Evolutionary conservation across 345 rosid genomes (phyloP), one percentile per base, ranked within the genome.

Genomic region (Sisymbrium irio): DNA sequence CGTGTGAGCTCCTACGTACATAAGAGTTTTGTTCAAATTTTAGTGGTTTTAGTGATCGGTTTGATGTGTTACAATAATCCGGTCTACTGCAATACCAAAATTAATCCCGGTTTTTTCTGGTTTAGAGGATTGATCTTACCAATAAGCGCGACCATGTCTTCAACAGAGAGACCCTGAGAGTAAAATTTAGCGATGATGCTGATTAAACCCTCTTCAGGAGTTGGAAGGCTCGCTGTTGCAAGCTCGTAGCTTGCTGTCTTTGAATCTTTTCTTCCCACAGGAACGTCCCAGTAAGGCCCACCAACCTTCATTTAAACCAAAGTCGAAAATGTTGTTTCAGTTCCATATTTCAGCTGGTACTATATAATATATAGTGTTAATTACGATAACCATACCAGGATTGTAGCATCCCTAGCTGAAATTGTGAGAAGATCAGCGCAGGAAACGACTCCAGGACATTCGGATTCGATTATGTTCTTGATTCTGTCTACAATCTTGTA

Each of bases 211-310:
- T 88, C 95, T 18, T 87, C 75, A 20, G 95, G 86, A 39, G 80
- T 58, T 15, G 98, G 98, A 45, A 94, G 72, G 77, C 82, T 86
- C 4, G 81, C 6, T 12, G 6, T 40, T 2, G 87, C 90, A 0
- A 88, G 84, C 36, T 72, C 92, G 7, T 54, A 73, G 73, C 85
- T 78, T 28, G 97, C 95, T 12, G 88, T 86, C 60, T 62, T 94
- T 5, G 98, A 89, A 81, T 94, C 98, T 69, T 88, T 94, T 81
- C 98, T 89, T 74, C 98, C 97, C 32, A 91, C 76, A 3, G 91
- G 96, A 77, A 94, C 96, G 65, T 91, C 92, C 98, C 98, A 94
- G 49, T 88, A 86, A 19, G 98, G 96, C 54, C 97, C 98, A 28
- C 97, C 97, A 53, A 93, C 97, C 97, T 91, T 79, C 14, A 28